phyloP scores from a whole-genome alignment of 177 flowering plant species.

The Vitis hybrid region DNA sequence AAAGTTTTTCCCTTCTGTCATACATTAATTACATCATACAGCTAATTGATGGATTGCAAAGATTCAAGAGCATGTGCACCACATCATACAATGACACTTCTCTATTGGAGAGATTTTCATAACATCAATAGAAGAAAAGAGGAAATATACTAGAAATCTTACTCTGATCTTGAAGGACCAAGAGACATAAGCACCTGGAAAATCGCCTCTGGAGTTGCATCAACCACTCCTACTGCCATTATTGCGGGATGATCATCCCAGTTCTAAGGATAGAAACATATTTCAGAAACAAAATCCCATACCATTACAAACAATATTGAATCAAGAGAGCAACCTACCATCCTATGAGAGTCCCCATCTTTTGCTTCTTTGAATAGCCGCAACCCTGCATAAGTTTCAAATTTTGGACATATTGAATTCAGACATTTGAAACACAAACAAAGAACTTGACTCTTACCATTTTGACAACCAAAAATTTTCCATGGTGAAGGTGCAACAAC shows the following conservation, averaged over 20 bases:
- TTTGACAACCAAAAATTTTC: conserved; percentile 94
- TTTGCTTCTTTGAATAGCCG: conserved; percentile 91
- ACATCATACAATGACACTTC: no score
- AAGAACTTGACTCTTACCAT: conserved; percentile 48
- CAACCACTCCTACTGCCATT: conserved; percentile 94
- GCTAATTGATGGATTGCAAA: no score
- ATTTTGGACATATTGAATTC: neutral
- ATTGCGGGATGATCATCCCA: conserved; percentile 93
- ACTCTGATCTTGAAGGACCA: conserved; percentile 91
- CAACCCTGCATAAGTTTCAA: conserved; percentile 49
- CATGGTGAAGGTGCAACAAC: conserved; percentile 95
- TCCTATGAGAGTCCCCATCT: conserved; percentile 57
- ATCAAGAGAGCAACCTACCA: conserved; percentile 34
- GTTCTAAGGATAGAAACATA: conserved; percentile 34
- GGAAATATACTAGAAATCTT: conserved; percentile 30
- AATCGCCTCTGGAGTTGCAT: conserved; percentile 79
- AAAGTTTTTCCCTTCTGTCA: no score
- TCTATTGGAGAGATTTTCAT: neutral
- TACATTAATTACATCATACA: no score
- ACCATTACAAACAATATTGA: conserved; percentile 1
- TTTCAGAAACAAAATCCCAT: conserved; percentile 16
- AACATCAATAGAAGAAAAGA: neutral
- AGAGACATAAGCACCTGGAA: conserved; percentile 85
- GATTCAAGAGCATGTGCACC: no score
- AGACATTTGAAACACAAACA: neutral